Conservation (phyloP, 2,329 filamentous ascomycete species). For the Myriosclerotinia curreyana region DNA sequence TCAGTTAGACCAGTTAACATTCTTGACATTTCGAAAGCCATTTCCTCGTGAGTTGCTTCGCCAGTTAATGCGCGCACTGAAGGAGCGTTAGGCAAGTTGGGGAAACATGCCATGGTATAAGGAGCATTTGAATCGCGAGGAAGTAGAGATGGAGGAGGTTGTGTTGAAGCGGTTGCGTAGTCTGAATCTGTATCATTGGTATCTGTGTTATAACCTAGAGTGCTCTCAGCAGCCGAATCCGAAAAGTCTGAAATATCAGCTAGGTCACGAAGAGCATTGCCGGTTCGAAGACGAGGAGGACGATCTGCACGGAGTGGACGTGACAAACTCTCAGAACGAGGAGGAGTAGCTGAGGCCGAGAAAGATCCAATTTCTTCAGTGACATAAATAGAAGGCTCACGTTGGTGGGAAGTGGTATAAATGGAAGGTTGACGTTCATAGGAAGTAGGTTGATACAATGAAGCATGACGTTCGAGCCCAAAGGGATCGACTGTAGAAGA, state of each 20-base stretch:
- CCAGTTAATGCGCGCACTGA: slow-evolving; percentile 33
- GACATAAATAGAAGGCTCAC: slow-evolving; percentile 60
- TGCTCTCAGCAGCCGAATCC: slow-evolving; percentile 33
- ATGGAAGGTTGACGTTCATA: slow-evolving; percentile 49
- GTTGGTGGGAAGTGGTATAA: slow-evolving; percentile 53
- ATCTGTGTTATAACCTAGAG: slow-evolving; percentile 18
- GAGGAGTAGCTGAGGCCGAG: slow-evolving; percentile 47
- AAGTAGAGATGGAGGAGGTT: slow-evolving; percentile 25
- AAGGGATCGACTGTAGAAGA: slow-evolving; percentile 56
- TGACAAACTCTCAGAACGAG: slow-evolving; percentile 15
- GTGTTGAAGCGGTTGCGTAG: slow-evolving; percentile 22
- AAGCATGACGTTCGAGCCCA: slow-evolving; percentile 61
- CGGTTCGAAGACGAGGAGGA: slow-evolving; percentile 35
- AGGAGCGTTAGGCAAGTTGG: slow-evolving; percentile 31
- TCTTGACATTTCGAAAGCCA: slow-evolving; percentile 33
- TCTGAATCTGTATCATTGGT: slow-evolving; percentile 30
- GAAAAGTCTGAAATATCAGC: slow-evolving; percentile 38
- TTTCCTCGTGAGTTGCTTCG: slow-evolving; percentile 31
- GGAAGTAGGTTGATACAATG: slow-evolving; percentile 48
- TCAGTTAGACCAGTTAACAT: slow-evolving; percentile 29
- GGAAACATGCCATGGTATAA: slow-evolving; percentile 30
- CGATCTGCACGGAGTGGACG: not conserved
- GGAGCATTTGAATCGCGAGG: slow-evolving; percentile 4
- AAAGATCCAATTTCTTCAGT: slow-evolving; percentile 50
- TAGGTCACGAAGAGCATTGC: slow-evolving; percentile 29